phyloP scores from a whole-genome alignment of 148 eudicot genomes.

The Camellia lanceoleosa region DNA sequence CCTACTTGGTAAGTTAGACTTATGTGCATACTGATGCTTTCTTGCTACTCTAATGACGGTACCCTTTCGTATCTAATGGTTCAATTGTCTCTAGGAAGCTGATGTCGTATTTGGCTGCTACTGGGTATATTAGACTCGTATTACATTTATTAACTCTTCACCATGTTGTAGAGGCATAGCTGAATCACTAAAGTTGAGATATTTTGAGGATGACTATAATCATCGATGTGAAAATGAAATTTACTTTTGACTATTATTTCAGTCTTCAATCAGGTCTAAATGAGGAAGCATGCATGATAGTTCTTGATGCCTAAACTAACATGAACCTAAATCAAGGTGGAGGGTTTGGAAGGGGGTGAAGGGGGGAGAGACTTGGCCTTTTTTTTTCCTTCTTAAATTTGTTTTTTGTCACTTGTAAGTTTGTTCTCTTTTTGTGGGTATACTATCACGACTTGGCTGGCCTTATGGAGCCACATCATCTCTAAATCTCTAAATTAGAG shows the following conservation, averaged over 20 bases:
- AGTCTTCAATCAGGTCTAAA: neutral
- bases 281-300: neutral
- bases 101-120: neutral
- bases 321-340: neutral
- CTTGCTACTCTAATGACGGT: neutral
- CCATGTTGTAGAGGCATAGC: neutral
- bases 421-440: too few relatives aligned
- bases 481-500: too few relatives aligned
- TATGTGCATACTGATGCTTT: neutral
- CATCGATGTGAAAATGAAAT: neutral
- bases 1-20: constrained; percentile 75
- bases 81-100: neutral
- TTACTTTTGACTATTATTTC: neutral
- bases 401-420: too few relatives aligned
- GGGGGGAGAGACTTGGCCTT: too few relatives aligned
- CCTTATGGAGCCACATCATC: too few relatives aligned
- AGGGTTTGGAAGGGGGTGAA: neutral
- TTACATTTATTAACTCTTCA: neutral
- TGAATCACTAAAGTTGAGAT: neutral
- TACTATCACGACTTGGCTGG: too few relatives aligned
- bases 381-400: too few relatives aligned
- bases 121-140: neutral
- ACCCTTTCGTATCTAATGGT: neutral
- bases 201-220: neutral
- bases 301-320: neutral